Evolutionary conservation across 2,329 filamentous ascomycete species (phyloP), one percentile per base, ranked within the genome.

Genomic region (Seiridium unicorne): DNA sequence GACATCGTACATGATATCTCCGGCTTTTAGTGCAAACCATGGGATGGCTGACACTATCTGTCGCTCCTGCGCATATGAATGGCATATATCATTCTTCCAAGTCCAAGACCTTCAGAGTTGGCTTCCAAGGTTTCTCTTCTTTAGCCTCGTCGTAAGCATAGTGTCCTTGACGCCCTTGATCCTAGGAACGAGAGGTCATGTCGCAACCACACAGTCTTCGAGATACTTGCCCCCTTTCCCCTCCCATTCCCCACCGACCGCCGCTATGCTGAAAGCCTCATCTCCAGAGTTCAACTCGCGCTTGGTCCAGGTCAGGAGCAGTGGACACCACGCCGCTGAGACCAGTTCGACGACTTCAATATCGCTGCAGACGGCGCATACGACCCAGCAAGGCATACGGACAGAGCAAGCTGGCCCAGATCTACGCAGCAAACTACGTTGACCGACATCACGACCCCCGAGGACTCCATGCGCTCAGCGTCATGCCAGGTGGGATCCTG

Each of bases 321-420:
- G 70, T 3, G 77, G 66, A 5, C 81, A 83, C 62, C 74, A 74
- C 6, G 51, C 57, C 5, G 64, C 64, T 5, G 61, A 61, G 0
- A 64, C 49, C 63, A 73, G 36, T 71, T 72, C 55, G 71, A 79
- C 58, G 72, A 79, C 66, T 73, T 76, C 62, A 73, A 77, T 61
- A 73, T 76, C 44, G 65, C 72, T 31, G 63, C 68, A 4, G 58
- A 38, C 10, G 66, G 61, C 5, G 38, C 53, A n/a, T 81, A 82
- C 61, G 53, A 74, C 3, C 72, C 0, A 73, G 67, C 59, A 44
- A 59, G 1, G 72, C 78, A 0, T 86, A 86, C 60, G 77, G 73
- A 0, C 77, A 82, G 63, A 72, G 74, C 55, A 86, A 86, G 64
- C 74, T 76, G 0, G 81, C 83, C 10, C 83, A 81, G 60, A 75